Conservation (phyloP, 495 filamentous ascomycete genomes). For the Penicillium cinerascens region DNA sequence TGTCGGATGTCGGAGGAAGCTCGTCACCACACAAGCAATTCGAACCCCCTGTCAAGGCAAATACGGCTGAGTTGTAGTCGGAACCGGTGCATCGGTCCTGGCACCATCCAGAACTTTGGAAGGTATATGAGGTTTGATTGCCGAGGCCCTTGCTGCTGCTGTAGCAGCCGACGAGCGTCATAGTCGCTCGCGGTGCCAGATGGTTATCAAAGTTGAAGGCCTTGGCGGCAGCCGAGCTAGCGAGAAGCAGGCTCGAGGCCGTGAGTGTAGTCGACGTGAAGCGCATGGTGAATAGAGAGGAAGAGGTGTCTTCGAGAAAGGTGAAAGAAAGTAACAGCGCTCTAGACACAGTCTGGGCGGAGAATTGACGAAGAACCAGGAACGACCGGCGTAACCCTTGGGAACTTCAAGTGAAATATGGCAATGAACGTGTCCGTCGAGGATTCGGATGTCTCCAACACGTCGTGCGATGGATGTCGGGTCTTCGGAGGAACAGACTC, state of each 20-base stretch:
- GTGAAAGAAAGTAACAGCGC: constrained; percentile 11
- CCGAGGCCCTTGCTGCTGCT: constrained; percentile 29
- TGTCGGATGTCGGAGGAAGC: constrained; percentile 37
- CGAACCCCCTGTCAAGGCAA: constrained; percentile 39
- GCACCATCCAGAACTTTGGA: constrained; percentile 50
- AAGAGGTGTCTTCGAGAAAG: constrained; percentile 8
- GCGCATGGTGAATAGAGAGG: constrained; percentile 28
- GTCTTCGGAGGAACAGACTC: not conserved
- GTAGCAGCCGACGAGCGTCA: constrained; percentile 33
- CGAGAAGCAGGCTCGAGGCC: constrained; percentile 28
- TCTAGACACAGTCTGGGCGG: constrained; percentile 25
- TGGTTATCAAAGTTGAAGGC: constrained; percentile 10
- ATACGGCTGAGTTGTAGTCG: constrained; percentile 30
- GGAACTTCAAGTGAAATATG: constrained; percentile 15
- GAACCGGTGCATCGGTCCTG: constrained; percentile 31
- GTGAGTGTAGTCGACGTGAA: constrained; percentile 28
- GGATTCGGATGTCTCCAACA: not conserved
- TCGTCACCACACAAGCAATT: constrained; percentile 48
- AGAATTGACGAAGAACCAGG: constrained; percentile 31
- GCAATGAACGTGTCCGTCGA: constrained; percentile 6
- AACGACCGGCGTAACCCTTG: constrained; percentile 49
- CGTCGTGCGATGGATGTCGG: not conserved
- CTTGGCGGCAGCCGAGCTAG: constrained; percentile 18
- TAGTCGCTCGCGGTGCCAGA: constrained; percentile 9
- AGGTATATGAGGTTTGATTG: constrained; percentile 27